Conservation (phyloP, 1,284 basidiomycete species). For the Leccinum fallax region DNA sequence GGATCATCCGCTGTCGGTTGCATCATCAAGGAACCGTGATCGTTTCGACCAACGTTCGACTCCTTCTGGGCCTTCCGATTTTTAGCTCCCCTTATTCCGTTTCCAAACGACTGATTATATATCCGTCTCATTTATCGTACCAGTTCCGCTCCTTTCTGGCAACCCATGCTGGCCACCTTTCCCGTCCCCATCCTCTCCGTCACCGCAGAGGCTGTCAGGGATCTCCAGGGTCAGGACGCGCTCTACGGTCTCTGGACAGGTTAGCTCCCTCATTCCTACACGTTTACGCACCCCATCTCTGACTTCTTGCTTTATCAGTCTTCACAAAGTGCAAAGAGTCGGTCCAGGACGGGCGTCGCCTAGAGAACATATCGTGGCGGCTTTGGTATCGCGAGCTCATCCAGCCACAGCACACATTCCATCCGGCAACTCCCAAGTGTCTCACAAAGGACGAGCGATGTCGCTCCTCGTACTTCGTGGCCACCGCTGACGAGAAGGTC, state of each 20-base stretch:
- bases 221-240: constrained; percentile 67
- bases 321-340: constrained; percentile 84
- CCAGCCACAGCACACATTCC: constrained; percentile 32
- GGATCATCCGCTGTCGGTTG: constrained; percentile 26
- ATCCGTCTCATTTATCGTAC: constrained; percentile 21
- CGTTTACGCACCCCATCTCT: neutral
- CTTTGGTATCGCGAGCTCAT: constrained; percentile 76
- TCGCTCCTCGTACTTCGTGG: constrained; percentile 28
- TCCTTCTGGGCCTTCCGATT: constrained; percentile 15
- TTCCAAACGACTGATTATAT: constrained; percentile 23
- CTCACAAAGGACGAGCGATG: constrained; percentile 25
- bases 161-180: constrained; percentile 51
- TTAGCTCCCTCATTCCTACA: constrained; percentile 34
- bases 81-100: constrained; percentile 21
- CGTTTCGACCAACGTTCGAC: constrained; percentile 17
- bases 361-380: constrained; percentile 87
- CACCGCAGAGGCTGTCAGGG: constrained; percentile 60
- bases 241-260: constrained; percentile 65
- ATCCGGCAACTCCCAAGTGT: constrained; percentile 37
- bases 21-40: constrained; percentile 32
- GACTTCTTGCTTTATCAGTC: constrained; percentile 48
- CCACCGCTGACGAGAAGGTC: constrained; percentile 13
- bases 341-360: constrained; percentile 72
- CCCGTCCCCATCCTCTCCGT: constrained; percentile 65
- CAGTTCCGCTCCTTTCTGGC: constrained; percentile 13